Base-by-base conservation (phyloP, 441 rosid genomes). In the Gossypium schwendimanii region DNA sequence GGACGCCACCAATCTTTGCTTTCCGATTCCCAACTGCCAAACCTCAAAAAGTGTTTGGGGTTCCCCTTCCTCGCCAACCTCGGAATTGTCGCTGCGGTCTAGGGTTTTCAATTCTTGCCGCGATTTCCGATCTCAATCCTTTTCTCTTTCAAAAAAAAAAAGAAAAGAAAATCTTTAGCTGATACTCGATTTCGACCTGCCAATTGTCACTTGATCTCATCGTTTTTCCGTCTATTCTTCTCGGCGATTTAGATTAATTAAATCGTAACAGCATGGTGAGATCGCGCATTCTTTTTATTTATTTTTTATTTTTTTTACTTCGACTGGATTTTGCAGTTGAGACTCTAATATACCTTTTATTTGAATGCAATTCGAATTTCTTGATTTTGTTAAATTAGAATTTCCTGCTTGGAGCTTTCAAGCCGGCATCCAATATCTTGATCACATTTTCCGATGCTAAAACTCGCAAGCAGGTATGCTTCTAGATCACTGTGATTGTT, bases 361-460 rank as follows among this genome's bases (percentile, higher is more conserved):
- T 31, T 53, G 54, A 64, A 21, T 52, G 55, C 36, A 36, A 53
- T 54, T 64, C 28, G 15, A 18, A 18, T 36, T 49, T 63, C 49
- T 21, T 14, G 54, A 1, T 57, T 52, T 72, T 14, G 58, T 62
- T 0, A 6, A 73, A 18, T 78, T 81, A 94, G 99, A 94, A 92
- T 81, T 94, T 88, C 83, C 84, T 92, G 53, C 84, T 92, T 66
- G 98, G 97, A 85, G 98, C 99, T 80, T 95, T 95, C 80, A 95
- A 92, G 83, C 99, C 96, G 0, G 90, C 98, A 0, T 91, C 97
- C 79, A 91, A 82, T 71, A 79, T 92, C 74, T 87, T 89, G 15
- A 77, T 91, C 79, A 85, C 89, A 2, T 91, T 92, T 73, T 49
- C 86, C 11, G 98, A 95, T 85, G 97, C 87, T 7, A 95, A 92